A percentile compares a stretch with the other conserved stretches of the same genome.
phyloP scores from a whole-genome alignment of 1,139 yeast species.

The Fermentozyma sake region DNA sequence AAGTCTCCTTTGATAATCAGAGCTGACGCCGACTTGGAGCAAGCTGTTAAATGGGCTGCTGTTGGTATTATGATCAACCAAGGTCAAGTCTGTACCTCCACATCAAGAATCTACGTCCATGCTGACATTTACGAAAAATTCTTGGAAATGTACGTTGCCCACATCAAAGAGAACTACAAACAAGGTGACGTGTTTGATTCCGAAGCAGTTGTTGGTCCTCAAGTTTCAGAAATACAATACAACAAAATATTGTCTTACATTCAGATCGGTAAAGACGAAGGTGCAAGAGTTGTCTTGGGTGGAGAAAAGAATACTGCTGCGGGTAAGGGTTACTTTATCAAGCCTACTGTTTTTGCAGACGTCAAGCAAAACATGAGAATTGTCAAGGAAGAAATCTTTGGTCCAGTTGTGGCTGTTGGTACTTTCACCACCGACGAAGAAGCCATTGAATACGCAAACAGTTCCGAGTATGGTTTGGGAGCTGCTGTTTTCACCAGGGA shows the following conservation, averaged over 20 bases:
- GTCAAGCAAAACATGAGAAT: conserved; percentile 49
- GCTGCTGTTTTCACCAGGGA: conserved; percentile 25
- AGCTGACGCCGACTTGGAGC: conserved; percentile 71
- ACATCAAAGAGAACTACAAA: conserved; percentile 38
- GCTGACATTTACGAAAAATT: conserved; percentile 45
- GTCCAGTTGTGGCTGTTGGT: conserved; percentile 54
- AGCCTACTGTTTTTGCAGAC: conserved; percentile 54
- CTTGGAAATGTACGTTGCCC: conserved; percentile 33
- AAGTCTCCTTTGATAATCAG: conserved; percentile 73
- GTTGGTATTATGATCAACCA: conserved; percentile 78
- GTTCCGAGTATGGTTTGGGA: conserved; percentile 53
- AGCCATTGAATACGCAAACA: conserved; percentile 47
- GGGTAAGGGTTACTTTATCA: conserved; percentile 44
- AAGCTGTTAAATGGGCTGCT: conserved; percentile 83
- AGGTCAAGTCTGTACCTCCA: conserved; percentile 47
- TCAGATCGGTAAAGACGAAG: conserved; percentile 52
- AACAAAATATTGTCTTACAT: conserved; percentile 54
- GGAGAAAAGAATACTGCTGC: conserved; percentile 39
- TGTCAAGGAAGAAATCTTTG: conserved; percentile 56
- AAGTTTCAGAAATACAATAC: conserved; percentile 64
- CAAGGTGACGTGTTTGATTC: conserved; percentile 59
- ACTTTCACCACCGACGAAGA: conserved; percentile 52
- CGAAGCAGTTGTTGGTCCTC: conserved; percentile 70
- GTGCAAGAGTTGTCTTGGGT: conserved; percentile 48
- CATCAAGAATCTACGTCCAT: conserved; percentile 44